A percentile compares a stretch with the other conserved stretches of the same genome.
Conservation (phyloP, 2,329 filamentous ascomycete genomes). For the Balansia obtecta region DNA sequence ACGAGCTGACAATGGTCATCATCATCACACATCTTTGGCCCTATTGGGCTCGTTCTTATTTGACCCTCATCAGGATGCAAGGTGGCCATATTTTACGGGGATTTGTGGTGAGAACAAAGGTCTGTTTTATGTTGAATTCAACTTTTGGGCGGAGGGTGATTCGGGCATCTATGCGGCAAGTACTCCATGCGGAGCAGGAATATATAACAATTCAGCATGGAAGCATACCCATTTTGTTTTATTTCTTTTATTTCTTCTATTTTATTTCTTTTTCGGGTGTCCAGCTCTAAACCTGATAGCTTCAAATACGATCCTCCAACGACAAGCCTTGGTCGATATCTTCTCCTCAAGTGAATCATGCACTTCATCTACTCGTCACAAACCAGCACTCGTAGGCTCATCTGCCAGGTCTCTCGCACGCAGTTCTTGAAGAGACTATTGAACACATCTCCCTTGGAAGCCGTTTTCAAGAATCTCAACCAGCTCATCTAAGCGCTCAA, state of each 20-base stretch:
- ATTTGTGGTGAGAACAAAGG: not conserved
- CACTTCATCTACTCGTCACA: not conserved
- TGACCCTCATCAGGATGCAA: no score
- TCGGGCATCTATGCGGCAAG: not conserved
- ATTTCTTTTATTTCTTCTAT: no score
- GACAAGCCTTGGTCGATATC: not conserved
- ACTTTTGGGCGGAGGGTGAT: not conserved
- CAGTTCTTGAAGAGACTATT: not conserved
- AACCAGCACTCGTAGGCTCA: conserved; percentile 4
- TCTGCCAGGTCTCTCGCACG: not conserved
- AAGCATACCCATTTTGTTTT: not conserved
- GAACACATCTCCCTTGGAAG: conserved; percentile 42
- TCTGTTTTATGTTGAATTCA: not conserved
- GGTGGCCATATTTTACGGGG: no score
- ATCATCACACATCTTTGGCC: not conserved
- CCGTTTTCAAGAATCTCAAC: conserved; percentile 63
- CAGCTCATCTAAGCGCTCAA: conserved; percentile 62
- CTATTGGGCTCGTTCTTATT: no score
- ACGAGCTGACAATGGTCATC: not conserved
- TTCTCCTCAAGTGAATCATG: not conserved
- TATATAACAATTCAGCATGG: not conserved
- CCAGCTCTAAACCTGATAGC: no score
- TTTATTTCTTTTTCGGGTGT: not conserved
- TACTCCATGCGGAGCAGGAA: not conserved
- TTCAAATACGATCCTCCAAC: no score